Conservation (phyloP, 2,329 filamentous ascomycete genomes). For the Trichoderma oligosporum region DNA sequence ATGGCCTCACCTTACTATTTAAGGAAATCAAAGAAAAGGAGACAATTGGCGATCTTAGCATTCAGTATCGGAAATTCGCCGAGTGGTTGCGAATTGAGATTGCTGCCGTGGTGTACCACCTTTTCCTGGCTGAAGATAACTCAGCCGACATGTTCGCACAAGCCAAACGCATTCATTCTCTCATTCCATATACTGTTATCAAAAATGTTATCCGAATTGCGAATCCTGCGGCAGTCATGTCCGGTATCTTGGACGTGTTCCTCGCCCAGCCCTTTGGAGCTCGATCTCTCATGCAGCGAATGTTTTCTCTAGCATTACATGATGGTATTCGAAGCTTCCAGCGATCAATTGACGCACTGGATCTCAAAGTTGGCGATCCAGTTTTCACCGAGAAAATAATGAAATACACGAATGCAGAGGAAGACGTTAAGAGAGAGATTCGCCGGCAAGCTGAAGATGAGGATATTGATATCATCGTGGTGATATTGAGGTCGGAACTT, state of each 20-base stretch:
- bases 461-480: slow-evolving; percentile 78
- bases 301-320: slow-evolving; percentile 86
- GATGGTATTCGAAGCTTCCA: slow-evolving; percentile 88
- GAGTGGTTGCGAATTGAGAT: slow-evolving; percentile 98
- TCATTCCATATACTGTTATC: slow-evolving; percentile 86
- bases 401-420: slow-evolving; percentile 70
- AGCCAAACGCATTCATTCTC: slow-evolving; percentile 86
- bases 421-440: slow-evolving; percentile 69
- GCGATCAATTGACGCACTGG: slow-evolving; percentile 75
- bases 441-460: slow-evolving; percentile 70
- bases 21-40: slow-evolving; percentile 88
- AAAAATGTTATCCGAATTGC: slow-evolving; percentile 97
- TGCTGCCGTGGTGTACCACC: slow-evolving; percentile 91
- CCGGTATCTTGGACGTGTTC: slow-evolving; percentile 90
- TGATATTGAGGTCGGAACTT: slow-evolving; percentile 74
- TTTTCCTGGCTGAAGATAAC: slow-evolving; percentile 97
- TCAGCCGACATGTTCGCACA: slow-evolving; percentile 95
- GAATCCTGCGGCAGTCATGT: slow-evolving; percentile 96
- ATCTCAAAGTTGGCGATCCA: slow-evolving; percentile 73
- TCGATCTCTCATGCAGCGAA: slow-evolving; percentile 85
- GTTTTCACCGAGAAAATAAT: slow-evolving; percentile 78
- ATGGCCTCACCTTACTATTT: slow-evolving; percentile 89
- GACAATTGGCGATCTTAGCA: slow-evolving; percentile 80
- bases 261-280: slow-evolving; percentile 91
- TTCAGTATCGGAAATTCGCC: slow-evolving; percentile 96